Evolutionary conservation across 352 stramenopile species (phyloP).

Genomic region (Blastocystis hominis): DNA sequence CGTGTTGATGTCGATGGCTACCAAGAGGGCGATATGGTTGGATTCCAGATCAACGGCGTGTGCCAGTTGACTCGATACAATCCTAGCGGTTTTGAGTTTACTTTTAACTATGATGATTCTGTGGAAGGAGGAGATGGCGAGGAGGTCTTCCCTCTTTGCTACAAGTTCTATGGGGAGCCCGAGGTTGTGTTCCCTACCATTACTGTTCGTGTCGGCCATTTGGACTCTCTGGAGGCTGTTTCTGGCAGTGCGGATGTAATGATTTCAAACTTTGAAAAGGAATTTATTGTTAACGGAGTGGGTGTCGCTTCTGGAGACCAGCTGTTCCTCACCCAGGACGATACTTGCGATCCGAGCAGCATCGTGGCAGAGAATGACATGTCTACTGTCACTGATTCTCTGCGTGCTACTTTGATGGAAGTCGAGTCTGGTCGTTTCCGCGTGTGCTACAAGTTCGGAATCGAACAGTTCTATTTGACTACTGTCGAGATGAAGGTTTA

Average conservation of each 20-base stretch:
- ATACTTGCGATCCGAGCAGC: not conserved
- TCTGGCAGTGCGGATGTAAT: constrained; percentile 2
- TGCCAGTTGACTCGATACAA: constrained; percentile 11
- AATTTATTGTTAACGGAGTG: not conserved
- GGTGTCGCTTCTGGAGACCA: constrained; percentile 15
- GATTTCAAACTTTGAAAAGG: constrained; percentile 43
- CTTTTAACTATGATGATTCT: constrained; percentile 48
- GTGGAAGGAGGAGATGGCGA: constrained; percentile 49
- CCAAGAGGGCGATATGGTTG: not conserved
- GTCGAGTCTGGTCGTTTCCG: not conserved
- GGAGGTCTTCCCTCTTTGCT: constrained; percentile 56
- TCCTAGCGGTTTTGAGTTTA: constrained; percentile 11
- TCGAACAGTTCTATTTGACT: constrained; percentile 1
- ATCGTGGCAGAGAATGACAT: not conserved
- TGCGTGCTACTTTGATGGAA: not conserved
- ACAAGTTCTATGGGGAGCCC: constrained; percentile 29
- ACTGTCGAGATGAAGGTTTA: constrained; percentile 14
- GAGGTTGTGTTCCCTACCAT: constrained; percentile 7
- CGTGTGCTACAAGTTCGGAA: constrained; percentile 51
- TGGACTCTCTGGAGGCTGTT: not conserved
- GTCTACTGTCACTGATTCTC: not conserved
- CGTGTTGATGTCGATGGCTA: constrained; percentile 9
- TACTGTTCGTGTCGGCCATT: constrained; percentile 47
- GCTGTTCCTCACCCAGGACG: constrained; percentile 8
- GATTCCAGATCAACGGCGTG: constrained; percentile 50